These are phyloP conservation scores for Favolaschia claudopus DNA, from an alignment of 768 basidiomycete genomes.

Conservation along the genomic window DNA sequence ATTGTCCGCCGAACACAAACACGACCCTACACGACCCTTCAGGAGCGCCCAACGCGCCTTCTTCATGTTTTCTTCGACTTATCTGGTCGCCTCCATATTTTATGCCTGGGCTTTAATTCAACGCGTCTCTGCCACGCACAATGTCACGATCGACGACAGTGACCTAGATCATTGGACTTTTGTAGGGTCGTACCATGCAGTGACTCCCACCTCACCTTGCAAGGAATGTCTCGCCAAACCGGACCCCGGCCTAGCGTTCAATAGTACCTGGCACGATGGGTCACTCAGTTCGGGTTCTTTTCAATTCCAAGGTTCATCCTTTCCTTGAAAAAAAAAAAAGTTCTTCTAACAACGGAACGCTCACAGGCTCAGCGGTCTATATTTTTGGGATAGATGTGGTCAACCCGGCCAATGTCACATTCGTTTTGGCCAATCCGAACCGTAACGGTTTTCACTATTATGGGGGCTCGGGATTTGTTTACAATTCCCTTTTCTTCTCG, in stretches of 20 bases:
- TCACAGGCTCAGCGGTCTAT: neutral
- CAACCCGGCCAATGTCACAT: neutral
- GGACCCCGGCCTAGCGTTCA: neutral
- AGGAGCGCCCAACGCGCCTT: too few relatives aligned
- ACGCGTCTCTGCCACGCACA: neutral
- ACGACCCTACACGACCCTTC: too few relatives aligned
- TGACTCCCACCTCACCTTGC: neutral
- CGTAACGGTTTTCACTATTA: neutral
- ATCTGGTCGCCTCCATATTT: too few relatives aligned
- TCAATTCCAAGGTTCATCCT: neutral
- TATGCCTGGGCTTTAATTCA: too few relatives aligned
- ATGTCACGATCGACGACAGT: neutral
- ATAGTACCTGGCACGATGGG: neutral
- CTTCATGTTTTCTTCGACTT: too few relatives aligned
- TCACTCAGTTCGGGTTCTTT: neutral
- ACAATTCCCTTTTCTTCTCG: slow-evolving; percentile 11
- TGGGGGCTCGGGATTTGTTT: neutral
- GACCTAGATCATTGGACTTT: neutral
- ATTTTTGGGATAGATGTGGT: neutral
- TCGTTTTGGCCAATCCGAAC: neutral
- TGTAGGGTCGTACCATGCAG: neutral
- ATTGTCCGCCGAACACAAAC: too few relatives aligned
- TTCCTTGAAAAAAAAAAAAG: too few relatives aligned
- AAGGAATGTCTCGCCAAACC: neutral
- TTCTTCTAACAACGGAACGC: neutral